These are phyloP conservation scores for Silene latifolia DNA, from an alignment of 148 eudicot species.

Conservation along the genomic window DNA sequence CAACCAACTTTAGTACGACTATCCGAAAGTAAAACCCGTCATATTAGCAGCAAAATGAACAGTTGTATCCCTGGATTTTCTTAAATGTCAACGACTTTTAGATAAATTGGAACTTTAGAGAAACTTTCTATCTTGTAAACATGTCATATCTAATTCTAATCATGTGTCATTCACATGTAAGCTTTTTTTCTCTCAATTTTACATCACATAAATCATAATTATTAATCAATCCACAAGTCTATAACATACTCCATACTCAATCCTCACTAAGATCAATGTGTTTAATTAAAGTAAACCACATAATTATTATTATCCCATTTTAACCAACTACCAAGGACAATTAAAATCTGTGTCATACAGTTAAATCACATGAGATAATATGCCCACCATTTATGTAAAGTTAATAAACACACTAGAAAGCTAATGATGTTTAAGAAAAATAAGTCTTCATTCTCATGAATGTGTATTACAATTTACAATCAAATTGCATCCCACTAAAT, in stretches of 20 bases:
- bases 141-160: not conserved
- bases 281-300: conserved; percentile 25
- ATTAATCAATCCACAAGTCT: conserved; percentile 4
- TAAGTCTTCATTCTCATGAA: conserved; percentile 24
- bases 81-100: not conserved
- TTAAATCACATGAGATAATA: conserved; percentile 23
- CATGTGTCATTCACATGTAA: conserved; percentile 24
- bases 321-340: conserved; percentile 6
- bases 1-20: too few relatives aligned
- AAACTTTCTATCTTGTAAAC: not conserved
- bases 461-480: conserved; percentile 15
- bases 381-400: conserved; percentile 24
- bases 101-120: not conserved
- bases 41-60: not conserved
- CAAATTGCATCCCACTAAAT: conserved; percentile 27
- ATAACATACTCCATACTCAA: not conserved
- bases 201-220: not conserved
- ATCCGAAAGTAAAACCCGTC: too few relatives aligned
- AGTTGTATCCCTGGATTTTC: too few relatives aligned
- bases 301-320: conserved; percentile 24
- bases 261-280: conserved; percentile 22
- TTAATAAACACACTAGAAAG: conserved; percentile 19
- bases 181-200: not conserved
- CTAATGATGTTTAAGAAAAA: conserved; percentile 14
- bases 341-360: conserved; percentile 15